phyloP scores from a whole-genome alignment of 345 rosid genomes.

The Pseudoturritis turrita region DNA sequence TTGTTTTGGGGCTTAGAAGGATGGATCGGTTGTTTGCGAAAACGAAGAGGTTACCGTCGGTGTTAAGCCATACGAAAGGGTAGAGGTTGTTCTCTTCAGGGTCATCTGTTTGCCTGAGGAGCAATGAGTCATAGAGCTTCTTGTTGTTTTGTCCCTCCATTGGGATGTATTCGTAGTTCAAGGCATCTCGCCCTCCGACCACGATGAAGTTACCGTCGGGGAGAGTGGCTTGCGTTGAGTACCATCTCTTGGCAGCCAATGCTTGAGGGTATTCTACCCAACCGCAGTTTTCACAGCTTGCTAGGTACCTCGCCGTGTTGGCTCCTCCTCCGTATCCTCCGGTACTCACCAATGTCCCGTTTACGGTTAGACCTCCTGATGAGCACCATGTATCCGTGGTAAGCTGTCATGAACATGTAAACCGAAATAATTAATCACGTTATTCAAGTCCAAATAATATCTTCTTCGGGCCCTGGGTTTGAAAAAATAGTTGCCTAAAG shows the following conservation, averaged over 20 bases:
- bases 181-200: conserved; percentile 74
- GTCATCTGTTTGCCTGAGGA: conserved; percentile 54
- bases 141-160: conserved; percentile 43
- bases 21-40: conserved; percentile 77
- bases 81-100: conserved; percentile 70
- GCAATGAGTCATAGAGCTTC: conserved; percentile 32
- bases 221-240: conserved; percentile 70
- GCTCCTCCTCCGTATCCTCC: conserved; percentile 75
- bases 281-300: conserved; percentile 30
- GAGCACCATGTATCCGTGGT: conserved; percentile 94
- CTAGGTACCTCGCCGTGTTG: conserved; percentile 55
- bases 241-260: conserved; percentile 80
- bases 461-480: too few relatives aligned
- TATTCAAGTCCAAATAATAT: background rate
- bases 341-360: conserved; percentile 68
- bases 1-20: conserved; percentile 44
- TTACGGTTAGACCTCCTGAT: conserved; percentile 66
- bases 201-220: conserved; percentile 68
- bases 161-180: conserved; percentile 75
- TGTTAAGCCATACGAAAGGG: conserved; percentile 71
- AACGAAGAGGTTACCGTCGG: conserved; percentile 78
- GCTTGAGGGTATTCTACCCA: conserved; percentile 73
- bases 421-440: background rate
- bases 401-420: conserved; percentile 37
- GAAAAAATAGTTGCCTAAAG: too few relatives aligned